Base-by-base conservation (phyloP, 163 green algal species). In the Scenedesmus sp. region DNA sequence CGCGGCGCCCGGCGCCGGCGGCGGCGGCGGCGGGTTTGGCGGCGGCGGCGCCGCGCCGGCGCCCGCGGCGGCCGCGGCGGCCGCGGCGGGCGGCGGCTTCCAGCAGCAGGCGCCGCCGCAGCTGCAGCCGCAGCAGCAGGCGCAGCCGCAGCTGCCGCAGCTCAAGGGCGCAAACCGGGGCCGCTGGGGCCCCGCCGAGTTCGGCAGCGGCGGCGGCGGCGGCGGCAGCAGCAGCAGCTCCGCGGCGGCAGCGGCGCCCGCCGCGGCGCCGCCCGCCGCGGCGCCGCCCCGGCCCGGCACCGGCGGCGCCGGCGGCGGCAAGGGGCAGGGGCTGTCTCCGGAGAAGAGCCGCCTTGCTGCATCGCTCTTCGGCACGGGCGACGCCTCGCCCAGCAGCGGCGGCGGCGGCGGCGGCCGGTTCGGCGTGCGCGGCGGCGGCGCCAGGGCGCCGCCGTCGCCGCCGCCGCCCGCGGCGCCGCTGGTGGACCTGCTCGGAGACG, bases 301-400 rank as follows among this genome's bases (percentile, higher is more conserved):
- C 72, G 20, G 26, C 33, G 9, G 28, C n/a, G 7, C 7, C 29
- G 2, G 18, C 31, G 20, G 31, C 33, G 31, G 15, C 28, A 60
- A n/a, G n/a, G 33, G 24, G 36, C 33, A 62, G 42, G 58, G 28
- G 5, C 10, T 44, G 7, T 28, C 50, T 29, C 44, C 78, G 44
- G 81, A 85, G 60, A 87, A 90, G 77, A 80, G 87, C 66, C 83
- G 78, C 22, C 82, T 94, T 26, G 91, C 91, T 20, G 84, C 86
- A 0, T 94, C 91, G 7, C 82, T 95, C 28, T 95, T 95, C 85
- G 90, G 90, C 22, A 85, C 77, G 29, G 67, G 80, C n/a, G 42
- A 71, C 11, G 14, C 39, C 34, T n/a, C 53, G 36, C n/a, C n/a
- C n/a, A n/a, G n/a, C n/a, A 29, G 42, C 47, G 44, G 70, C 34